These are phyloP conservation scores for Pelargonium citronellum DNA, from an alignment of 441 rosid genomes.

Conservation along the genomic window DNA sequence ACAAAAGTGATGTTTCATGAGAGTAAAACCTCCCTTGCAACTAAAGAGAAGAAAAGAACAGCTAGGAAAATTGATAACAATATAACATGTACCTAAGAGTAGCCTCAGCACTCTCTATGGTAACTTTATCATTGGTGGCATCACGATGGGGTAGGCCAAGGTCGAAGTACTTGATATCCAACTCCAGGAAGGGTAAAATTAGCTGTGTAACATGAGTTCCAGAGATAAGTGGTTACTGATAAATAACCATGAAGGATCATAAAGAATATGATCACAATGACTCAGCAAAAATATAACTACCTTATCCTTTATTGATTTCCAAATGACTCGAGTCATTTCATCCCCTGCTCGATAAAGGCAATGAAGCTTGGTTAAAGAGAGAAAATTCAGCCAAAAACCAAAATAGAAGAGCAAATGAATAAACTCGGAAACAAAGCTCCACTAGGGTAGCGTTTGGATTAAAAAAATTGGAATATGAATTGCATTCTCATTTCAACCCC, in stretches of 20 bases:
- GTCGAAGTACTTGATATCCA: slow-evolving; percentile 93
- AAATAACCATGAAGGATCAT: not conserved
- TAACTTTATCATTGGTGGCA: slow-evolving; percentile 84
- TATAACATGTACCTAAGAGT: slow-evolving; percentile 52
- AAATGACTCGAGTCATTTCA: slow-evolving; percentile 77
- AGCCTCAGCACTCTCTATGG: slow-evolving; percentile 89
- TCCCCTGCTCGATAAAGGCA: slow-evolving; percentile 45
- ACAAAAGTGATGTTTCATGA: not conserved
- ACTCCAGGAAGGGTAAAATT: slow-evolving; percentile 69
- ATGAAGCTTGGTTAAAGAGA: not conserved
- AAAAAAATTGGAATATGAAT: no score
- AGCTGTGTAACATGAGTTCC: slow-evolving; percentile 42
- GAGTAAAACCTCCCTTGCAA: not conserved
- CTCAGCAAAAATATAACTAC: slow-evolving; percentile 23
- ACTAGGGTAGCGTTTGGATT: no score
- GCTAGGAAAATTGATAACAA: no score
- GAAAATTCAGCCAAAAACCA: not conserved
- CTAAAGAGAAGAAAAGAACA: not conserved
- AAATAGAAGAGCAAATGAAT: not conserved
- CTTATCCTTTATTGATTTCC: slow-evolving; percentile 75
- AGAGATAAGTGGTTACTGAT: not conserved
- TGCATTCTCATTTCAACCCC: no score
- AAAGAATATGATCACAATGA: not conserved
- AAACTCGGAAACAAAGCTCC: no score
- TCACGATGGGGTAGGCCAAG: slow-evolving; percentile 88